phyloP scores from a whole-genome alignment of 1,284 basidiomycete species.

The Tilletia indica region DNA sequence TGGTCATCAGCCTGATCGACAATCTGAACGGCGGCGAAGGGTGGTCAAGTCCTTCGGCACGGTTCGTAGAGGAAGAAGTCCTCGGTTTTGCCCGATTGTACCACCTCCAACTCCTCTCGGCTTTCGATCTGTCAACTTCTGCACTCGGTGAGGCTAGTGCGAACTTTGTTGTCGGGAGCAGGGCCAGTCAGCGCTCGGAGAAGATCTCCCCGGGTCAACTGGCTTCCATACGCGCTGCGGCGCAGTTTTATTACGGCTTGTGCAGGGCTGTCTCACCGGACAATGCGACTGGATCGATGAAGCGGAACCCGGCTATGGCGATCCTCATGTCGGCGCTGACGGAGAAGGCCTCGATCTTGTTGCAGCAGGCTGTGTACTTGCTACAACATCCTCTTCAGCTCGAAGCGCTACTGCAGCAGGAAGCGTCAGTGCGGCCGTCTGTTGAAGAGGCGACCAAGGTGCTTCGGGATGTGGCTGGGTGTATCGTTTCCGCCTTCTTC shows the following conservation, averaged over 20 bases:
- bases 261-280: constrained; percentile 23
- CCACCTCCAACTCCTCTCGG: constrained; percentile 72
- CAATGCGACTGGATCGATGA: constrained; percentile 2
- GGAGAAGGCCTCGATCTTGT: constrained; percentile 67
- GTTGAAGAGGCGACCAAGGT: constrained; percentile 63
- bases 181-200: neutral
- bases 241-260: constrained; percentile 39
- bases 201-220: constrained; percentile 25
- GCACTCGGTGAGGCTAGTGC: constrained; percentile 61
- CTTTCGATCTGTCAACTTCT: constrained; percentile 72
- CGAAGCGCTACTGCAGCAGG: constrained; percentile 65
- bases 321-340: constrained; percentile 65
- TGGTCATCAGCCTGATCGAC: constrained; percentile 71
- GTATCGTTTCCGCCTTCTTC: constrained; percentile 33
- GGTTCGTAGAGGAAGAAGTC: constrained; percentile 81
- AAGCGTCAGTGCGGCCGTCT: constrained; percentile 20
- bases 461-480: constrained; percentile 60
- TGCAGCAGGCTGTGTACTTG: constrained; percentile 84
- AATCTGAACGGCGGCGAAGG: constrained; percentile 57
- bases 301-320: constrained; percentile 21
- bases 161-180: neutral
- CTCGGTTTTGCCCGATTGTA: constrained; percentile 82
- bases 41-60: constrained; percentile 54
- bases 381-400: constrained; percentile 86
- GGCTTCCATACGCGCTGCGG: constrained; percentile 55